Conservation (phyloP, 2,329 filamentous ascomycete species). For the Thielaviopsis ethacetica region DNA sequence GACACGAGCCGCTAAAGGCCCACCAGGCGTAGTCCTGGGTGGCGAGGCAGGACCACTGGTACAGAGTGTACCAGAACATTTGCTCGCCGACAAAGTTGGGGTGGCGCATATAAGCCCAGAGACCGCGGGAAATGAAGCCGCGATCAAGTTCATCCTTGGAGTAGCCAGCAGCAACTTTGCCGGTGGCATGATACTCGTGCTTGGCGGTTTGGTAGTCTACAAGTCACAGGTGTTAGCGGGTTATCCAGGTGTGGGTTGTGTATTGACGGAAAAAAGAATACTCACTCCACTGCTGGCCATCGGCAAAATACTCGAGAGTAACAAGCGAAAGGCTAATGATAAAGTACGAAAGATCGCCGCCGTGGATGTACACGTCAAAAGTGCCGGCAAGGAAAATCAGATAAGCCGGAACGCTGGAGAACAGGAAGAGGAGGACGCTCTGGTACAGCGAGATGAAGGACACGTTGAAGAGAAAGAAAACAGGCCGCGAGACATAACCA, state of each 20-base stretch:
- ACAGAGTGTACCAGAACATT: conserved; percentile 71
- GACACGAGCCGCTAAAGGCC: conserved; percentile 52
- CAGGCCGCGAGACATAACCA: conserved; percentile 39
- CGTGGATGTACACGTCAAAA: conserved; percentile 34
- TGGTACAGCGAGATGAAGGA: conserved; percentile 79
- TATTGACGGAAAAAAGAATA: conserved; percentile 10
- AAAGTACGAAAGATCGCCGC: conserved; percentile 32
- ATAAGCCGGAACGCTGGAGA: conserved; percentile 67
- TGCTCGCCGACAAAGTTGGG: conserved; percentile 94
- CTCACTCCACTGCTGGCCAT: conserved; percentile 81
- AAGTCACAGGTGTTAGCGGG: background rate
- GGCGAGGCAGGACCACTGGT: conserved; percentile 71
- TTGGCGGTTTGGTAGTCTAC: conserved; percentile 70
- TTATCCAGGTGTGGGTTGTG: conserved; percentile 8
- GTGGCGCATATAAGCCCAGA: conserved; percentile 81
- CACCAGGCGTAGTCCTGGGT: conserved; percentile 61
- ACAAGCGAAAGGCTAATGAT: conserved; percentile 33
- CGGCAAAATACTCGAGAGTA: conserved; percentile 60
- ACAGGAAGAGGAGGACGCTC: conserved; percentile 61
- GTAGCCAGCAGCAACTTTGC: conserved; percentile 49
- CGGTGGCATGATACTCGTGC: conserved; percentile 53
- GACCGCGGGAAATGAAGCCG: conserved; percentile 68
- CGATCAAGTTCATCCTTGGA: conserved; percentile 66
- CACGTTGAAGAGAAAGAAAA: conserved; percentile 76
- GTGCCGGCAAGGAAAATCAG: conserved; percentile 58